Base-by-base conservation (phyloP, 805 yeast genomes). In the Komagataella phaffii region DNA sequence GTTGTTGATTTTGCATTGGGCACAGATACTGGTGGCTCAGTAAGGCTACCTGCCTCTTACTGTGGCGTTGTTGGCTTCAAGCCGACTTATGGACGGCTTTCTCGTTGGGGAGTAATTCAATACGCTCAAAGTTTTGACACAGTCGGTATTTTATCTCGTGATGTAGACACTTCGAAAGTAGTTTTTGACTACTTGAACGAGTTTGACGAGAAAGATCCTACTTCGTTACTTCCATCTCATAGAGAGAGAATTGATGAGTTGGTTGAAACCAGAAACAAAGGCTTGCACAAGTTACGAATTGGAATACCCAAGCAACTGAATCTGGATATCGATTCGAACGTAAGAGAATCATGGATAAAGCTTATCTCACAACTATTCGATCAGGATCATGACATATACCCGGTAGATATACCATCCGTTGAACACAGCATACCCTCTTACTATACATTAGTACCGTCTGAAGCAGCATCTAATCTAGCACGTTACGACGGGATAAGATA, bases 21-120 rank as follows among this genome's bases (percentile, higher is more conserved):
- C 0, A 86, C 98, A 1, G 99, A 93, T 60, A 93, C 99, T 0
- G 99, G 99, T 4, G 99, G 99, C 0, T 88, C 97, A 0, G 88
- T 93, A 0, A 74, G 99, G 54, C 70, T 88, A 18, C 99, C 99
- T 0, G 95, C 96, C 1, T 83, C 95, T 17, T 88, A 84, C 63
- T 83, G 91, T 57, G 87, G 90, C 1, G 74, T 85, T 0, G 68
- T 79, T 30, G 99, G 99, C 1, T 88, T 88, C 69, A 93, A 93
- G 64, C 99, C 99, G 1, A 75, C 93, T 0, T 93, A 93, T 64
- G 99, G 99, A 0, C 73, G 96, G 44, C 70, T 93, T 2, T 89
- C 97, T 0, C 71, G 99, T 52, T 83, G 88, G 81, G 99, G 99
- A 2, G 88, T 93, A 7, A 69, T 90, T 3, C 81, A 96, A 0